Conservation (phyloP, 1,139 yeast genomes). For the Lodderomyces metapsilosis region DNA sequence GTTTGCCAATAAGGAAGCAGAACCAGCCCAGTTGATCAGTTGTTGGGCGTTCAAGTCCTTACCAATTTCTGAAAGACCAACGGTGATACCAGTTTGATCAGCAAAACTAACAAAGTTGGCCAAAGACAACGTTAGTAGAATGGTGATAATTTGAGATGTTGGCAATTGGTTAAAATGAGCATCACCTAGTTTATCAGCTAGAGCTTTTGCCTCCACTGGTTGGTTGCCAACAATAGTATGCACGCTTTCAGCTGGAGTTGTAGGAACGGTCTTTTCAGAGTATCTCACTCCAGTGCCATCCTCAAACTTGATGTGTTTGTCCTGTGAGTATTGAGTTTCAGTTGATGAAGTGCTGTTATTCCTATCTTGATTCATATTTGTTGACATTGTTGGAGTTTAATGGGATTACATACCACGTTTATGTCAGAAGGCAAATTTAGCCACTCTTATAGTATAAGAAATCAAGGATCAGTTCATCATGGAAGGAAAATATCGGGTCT, state of each 20-base stretch:
- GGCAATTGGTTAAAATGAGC: constrained; percentile 37
- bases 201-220: constrained; percentile 14
- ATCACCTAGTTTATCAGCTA: constrained; percentile 35
- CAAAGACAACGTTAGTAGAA: constrained; percentile 26
- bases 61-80: constrained; percentile 37
- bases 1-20: constrained; percentile 46
- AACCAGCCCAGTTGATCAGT: constrained; percentile 53
- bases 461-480: not conserved
- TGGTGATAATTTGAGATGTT: constrained; percentile 27
- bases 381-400: not conserved
- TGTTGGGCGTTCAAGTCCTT: constrained; percentile 34
- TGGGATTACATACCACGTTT: too few species aligned
- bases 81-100: constrained; percentile 46
- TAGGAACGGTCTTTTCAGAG: constrained; percentile 9
- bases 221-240: constrained; percentile 6
- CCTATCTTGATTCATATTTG: not conserved
- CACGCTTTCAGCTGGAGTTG: constrained; percentile 12
- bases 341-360: constrained; percentile 2
- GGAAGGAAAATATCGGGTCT: not conserved
- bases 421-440: not conserved
- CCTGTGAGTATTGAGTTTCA: not conserved
- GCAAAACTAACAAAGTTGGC: constrained; percentile 29
- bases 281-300: constrained; percentile 5
- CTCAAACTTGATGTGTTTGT: constrained; percentile 8
- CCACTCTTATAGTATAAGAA: not conserved